Conservation (phyloP, 768 basidiomycete species). For the Filobasidium floriforme region DNA sequence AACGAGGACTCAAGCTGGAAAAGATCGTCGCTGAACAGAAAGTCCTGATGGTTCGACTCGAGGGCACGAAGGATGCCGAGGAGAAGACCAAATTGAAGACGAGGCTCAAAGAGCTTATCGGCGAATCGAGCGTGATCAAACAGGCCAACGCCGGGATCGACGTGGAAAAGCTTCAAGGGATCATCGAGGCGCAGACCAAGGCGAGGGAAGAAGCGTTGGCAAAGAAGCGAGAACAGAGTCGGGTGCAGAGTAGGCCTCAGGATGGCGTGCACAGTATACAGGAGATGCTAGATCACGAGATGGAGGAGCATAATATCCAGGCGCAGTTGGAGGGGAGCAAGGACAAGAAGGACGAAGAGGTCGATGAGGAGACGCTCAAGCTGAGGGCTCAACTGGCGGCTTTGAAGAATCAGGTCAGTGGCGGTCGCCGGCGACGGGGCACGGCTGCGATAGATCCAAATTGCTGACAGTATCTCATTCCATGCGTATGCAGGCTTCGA, state of each 20-base stretch:
- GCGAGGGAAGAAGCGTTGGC: constrained; percentile 32
- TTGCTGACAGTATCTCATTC: background rate
- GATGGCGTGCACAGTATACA: constrained; percentile 23
- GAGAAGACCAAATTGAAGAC: constrained; percentile 41
- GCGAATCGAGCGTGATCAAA: constrained; percentile 3
- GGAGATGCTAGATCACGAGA: constrained; percentile 70
- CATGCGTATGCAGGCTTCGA: constrained; percentile 33
- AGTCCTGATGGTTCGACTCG: constrained; percentile 64
- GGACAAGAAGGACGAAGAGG: constrained; percentile 47
- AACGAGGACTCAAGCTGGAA: constrained; percentile 52
- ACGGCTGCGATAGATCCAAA: background rate
- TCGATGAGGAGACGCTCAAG: constrained; percentile 47
- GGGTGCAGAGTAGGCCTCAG: constrained; percentile 33
- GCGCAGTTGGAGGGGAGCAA: constrained; percentile 30
- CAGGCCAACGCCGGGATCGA: constrained; percentile 12
- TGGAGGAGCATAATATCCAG: constrained; percentile 58
- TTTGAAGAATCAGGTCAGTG: constrained; percentile 67
- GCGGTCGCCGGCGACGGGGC: background rate
- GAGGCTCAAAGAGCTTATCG: constrained; percentile 7
- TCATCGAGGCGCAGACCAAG: constrained; percentile 20
- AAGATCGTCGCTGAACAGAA: constrained; percentile 85
- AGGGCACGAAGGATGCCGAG: constrained; percentile 58
- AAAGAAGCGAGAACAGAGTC: constrained; percentile 37
- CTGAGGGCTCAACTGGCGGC: constrained; percentile 66
- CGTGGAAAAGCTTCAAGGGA: constrained; percentile 15